Evolutionary conservation across 2,329 filamentous ascomycete species (phyloP).

Genomic region (Daldinia sp.): DNA sequence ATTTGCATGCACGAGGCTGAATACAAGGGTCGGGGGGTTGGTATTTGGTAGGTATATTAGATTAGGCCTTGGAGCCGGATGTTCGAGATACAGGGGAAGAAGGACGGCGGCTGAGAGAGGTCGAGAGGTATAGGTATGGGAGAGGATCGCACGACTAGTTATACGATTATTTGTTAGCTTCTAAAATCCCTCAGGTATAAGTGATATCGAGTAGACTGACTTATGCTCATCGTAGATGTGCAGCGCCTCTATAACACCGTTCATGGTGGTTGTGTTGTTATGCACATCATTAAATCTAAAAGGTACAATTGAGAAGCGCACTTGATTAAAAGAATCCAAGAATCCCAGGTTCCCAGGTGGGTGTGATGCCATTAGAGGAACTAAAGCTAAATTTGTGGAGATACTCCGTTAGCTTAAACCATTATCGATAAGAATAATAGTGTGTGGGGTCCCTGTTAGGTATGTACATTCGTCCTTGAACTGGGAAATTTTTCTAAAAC

Average conservation of each 20-base stretch:
- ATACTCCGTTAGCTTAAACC: background rate
- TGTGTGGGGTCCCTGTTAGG: conserved; percentile 21
- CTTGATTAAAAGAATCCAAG: background rate
- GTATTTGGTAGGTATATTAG: conserved; percentile 85
- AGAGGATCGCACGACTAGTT: conserved; percentile 86
- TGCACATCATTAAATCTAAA: conserved; percentile 38
- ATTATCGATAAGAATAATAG: conserved; percentile 28
- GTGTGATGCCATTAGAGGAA: conserved; percentile 27
- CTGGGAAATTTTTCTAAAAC: conserved; percentile 31
- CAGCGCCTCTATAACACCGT: conserved; percentile 89
- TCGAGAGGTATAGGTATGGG: conserved; percentile 86
- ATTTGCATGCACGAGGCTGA: conserved; percentile 86
- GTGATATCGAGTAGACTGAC: conserved; percentile 58
- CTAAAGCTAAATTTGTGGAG: conserved; percentile 7
- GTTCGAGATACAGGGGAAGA: conserved; percentile 85
- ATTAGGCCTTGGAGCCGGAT: conserved; percentile 82
- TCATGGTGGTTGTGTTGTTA: conserved; percentile 66
- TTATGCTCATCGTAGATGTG: conserved; percentile 97
- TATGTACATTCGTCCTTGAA: conserved; percentile 35
- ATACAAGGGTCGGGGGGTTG: conserved; percentile 86
- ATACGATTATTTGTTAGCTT: conserved; percentile 40
- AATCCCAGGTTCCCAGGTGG: no score
- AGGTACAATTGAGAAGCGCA: background rate
- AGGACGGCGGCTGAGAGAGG: conserved; percentile 79
- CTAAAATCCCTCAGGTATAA: background rate